Conservation (phyloP, 75 land plant species). For the Ceratopteris richardii region DNA sequence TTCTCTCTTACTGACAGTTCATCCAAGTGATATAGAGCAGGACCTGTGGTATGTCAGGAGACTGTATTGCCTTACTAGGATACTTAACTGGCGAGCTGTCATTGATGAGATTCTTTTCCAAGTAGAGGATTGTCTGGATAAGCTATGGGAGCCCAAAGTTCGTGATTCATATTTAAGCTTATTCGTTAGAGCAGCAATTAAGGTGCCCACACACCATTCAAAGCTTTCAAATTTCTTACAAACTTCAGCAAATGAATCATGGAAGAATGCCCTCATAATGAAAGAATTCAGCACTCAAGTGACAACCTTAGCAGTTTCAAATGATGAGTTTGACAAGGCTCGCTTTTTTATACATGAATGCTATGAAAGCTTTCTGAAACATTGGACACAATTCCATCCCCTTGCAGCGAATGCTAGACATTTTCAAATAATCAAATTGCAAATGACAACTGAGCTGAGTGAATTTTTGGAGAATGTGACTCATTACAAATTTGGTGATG, state of each 20-base stretch:
- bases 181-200: constrained; percentile 38
- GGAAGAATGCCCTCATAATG: constrained; percentile 21
- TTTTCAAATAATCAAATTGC: constrained; percentile 23
- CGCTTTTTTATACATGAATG: constrained; percentile 29
- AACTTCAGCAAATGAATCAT: constrained; percentile 11
- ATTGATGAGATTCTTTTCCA: constrained; percentile 38
- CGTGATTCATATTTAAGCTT: constrained; percentile 29
- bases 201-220: constrained; percentile 23
- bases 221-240: constrained; percentile 29
- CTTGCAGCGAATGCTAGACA: constrained; percentile 34
- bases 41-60: constrained; percentile 43
- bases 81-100: constrained; percentile 27
- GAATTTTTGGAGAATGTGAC: constrained; percentile 26
- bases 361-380: constrained; percentile 28
- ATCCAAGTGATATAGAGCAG: constrained; percentile 16
- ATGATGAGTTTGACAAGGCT: constrained; percentile 32
- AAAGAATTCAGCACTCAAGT: constrained; percentile 26
- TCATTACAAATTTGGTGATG: background rate
- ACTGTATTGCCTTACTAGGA: constrained; percentile 24
- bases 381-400: constrained; percentile 42
- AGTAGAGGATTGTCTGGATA: constrained; percentile 19
- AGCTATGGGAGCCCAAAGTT: constrained; percentile 28
- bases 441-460: constrained; percentile 33
- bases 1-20: background rate
- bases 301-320: constrained; percentile 34